These are phyloP conservation scores for Citropsis articulata DNA, from an alignment of 345 rosid species.

Conservation along the genomic window DNA sequence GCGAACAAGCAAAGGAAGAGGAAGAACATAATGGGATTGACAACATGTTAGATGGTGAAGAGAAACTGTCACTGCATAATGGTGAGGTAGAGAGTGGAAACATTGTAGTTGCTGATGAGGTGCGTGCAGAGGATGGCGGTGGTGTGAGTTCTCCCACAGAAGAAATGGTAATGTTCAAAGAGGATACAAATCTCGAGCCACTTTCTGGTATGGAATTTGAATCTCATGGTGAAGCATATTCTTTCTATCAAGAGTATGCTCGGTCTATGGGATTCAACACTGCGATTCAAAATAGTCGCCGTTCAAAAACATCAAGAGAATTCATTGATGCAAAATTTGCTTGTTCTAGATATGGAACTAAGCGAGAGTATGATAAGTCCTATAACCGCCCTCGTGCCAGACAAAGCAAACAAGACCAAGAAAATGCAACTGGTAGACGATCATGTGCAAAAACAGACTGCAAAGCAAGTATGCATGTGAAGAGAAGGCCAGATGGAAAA, in stretches of 20 bases:
- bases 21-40: conserved; percentile 39
- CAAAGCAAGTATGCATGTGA: conserved; percentile 74
- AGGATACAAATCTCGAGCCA: conserved; percentile 48
- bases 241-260: conserved; percentile 66
- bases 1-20: conserved; percentile 49
- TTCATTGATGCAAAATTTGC: conserved; percentile 70
- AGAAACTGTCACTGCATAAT: conserved; percentile 34
- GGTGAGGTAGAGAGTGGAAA: conserved; percentile 31
- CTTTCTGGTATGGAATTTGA: conserved; percentile 63
- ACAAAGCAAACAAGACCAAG: conserved; percentile 52
- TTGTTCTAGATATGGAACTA: conserved; percentile 63
- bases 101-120: conserved; percentile 29
- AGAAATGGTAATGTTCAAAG: conserved; percentile 34
- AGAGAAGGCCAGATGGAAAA: conserved; percentile 58
- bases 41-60: conserved; percentile 35
- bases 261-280: conserved; percentile 61
- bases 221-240: conserved; percentile 56
- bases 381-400: conserved; percentile 53
- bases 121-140: conserved; percentile 30
- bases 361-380: conserved; percentile 55
- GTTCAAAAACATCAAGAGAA: conserved; percentile 58
- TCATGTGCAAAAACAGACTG: conserved; percentile 60
- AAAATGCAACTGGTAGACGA: conserved; percentile 51
- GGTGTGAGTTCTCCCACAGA: conserved; percentile 25
- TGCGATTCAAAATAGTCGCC: conserved; percentile 61